A percentile compares a stretch with the other conserved stretches of the same genome.
phyloP scores from a whole-genome alignment of 768 basidiomycete genomes.

The Naganishia kalamii region DNA sequence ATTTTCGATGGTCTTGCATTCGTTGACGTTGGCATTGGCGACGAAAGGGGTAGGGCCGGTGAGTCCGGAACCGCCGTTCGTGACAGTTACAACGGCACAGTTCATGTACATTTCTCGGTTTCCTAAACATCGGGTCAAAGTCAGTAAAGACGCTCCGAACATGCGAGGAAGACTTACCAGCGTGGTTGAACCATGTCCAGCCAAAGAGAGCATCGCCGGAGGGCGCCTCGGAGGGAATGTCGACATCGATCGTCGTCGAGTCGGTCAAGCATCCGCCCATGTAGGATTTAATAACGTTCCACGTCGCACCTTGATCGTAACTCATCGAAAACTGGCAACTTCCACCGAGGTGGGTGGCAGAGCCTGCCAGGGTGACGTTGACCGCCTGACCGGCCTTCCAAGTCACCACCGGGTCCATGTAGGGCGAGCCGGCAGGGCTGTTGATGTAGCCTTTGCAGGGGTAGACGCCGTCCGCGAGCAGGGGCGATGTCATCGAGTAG shows the following conservation, averaged over 20 bases:
- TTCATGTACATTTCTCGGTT: conserved; percentile 35
- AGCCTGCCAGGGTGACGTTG: conserved; percentile 37
- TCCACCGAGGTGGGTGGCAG: conserved; percentile 47
- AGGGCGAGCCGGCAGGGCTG: conserved; percentile 28
- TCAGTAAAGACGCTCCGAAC: background rate
- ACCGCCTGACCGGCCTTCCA: conserved; percentile 42
- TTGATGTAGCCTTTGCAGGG: conserved; percentile 47
- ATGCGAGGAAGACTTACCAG: conserved; percentile 31
- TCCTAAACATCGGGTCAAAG: background rate
- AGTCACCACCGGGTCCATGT: conserved; percentile 38
- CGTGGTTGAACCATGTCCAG: conserved; percentile 49
- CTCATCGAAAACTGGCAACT: conserved; percentile 48
- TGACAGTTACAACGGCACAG: conserved; percentile 41
- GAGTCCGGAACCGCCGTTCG: conserved; percentile 38
- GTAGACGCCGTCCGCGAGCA: conserved; percentile 41
- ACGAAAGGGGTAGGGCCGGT: conserved; percentile 42
- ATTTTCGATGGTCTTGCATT: conserved; percentile 39
- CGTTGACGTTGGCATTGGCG: conserved; percentile 40
- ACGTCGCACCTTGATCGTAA: conserved; percentile 48
- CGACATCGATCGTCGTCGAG: conserved; percentile 32
- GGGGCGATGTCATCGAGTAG: conserved; percentile 45
- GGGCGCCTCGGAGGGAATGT: conserved; percentile 43
- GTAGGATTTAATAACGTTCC: conserved; percentile 43
- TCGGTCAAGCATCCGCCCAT: conserved; percentile 46
- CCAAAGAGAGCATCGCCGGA: conserved; percentile 43